Conservation (phyloP, 441 rosid species). For the Euphorbia celastroides region DNA sequence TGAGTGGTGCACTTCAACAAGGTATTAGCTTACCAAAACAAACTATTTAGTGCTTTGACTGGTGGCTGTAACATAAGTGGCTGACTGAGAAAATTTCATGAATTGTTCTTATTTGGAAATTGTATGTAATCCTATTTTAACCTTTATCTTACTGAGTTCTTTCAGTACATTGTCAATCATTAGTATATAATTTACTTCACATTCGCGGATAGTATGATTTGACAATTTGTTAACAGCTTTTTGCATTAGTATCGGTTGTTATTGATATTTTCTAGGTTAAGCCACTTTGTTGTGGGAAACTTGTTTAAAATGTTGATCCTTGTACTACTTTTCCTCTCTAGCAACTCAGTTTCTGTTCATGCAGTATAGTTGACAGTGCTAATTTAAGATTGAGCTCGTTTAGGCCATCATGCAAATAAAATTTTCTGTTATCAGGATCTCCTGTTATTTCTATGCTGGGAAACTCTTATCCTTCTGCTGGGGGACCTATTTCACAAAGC, state of each 20-base stretch:
- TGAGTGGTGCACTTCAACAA: constrained; percentile 84
- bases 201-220: too few species aligned
- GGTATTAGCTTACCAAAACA: constrained; percentile 35
- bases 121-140: background rate
- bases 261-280: background rate
- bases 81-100: background rate
- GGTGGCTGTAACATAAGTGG: background rate
- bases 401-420: constrained; percentile 16
- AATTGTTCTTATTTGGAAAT: background rate
- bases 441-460: constrained; percentile 82
- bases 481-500: constrained; percentile 84
- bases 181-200: too few species aligned
- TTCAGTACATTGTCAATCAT: background rate
- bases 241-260: background rate
- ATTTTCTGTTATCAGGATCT: constrained; percentile 61
- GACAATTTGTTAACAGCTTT: background rate
- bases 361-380: background rate
- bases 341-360: background rate
- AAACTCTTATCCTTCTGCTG: constrained; percentile 64
- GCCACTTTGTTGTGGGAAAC: background rate
- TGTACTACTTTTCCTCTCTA: background rate
- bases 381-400: constrained; percentile 10
- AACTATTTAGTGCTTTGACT: background rate
- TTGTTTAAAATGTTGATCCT: background rate
- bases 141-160: too few species aligned